These are phyloP conservation scores for Ilex asprella DNA, from an alignment of 257 asterid genomes.

Conservation along the genomic window DNA sequence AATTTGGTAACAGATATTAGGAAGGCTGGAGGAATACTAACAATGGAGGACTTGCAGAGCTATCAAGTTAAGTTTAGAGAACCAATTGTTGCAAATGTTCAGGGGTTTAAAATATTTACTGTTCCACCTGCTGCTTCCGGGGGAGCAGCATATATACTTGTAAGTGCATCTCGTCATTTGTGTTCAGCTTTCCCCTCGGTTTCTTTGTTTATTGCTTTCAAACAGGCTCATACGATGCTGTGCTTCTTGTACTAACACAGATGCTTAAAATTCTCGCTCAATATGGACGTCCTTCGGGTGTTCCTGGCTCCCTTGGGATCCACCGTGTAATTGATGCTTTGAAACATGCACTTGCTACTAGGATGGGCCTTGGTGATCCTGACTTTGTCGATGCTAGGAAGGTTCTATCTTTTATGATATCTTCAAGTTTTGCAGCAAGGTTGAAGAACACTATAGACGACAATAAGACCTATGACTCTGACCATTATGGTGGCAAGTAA, in stretches of 20 bases:
- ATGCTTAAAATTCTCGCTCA: background rate
- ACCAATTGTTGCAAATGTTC: background rate
- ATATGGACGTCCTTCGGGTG: background rate
- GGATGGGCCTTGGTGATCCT: background rate
- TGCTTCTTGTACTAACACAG: background rate
- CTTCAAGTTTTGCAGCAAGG: background rate
- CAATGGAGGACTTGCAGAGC: background rate
- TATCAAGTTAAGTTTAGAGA: background rate
- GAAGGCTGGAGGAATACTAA: background rate
- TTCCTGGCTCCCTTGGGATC: background rate
- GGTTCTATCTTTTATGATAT: background rate
- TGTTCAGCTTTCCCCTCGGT: background rate
- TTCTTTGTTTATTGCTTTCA: background rate
- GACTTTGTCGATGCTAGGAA: background rate
- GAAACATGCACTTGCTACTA: background rate
- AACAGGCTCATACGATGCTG: background rate
- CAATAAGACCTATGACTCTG: background rate
- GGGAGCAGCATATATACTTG: background rate
- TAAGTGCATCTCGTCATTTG: background rate
- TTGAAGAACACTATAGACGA: background rate
- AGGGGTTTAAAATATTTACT: background rate
- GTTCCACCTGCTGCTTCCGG: background rate
- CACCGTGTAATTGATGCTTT: background rate
- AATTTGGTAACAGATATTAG: background rate
- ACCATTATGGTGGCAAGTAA: constrained; percentile 1